A percentile compares a stretch with the other conserved stretches of the same genome.
These are phyloP conservation scores for Thuja plicata DNA, from an alignment of 83 land plant genomes.

Conservation along the genomic window DNA sequence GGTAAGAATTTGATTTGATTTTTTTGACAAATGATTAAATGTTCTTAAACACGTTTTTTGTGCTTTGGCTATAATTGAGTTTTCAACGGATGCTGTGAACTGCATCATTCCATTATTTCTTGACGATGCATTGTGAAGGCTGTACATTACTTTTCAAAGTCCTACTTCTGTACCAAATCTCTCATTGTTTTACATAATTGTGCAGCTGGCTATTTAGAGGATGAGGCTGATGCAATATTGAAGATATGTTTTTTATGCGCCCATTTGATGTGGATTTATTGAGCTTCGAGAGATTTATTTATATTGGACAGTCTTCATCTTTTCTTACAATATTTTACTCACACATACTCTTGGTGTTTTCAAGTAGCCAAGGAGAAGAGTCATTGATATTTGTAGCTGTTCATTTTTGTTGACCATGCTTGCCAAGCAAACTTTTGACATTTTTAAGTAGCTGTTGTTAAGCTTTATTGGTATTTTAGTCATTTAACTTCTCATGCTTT, in stretches of 20 bases:
- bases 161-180: not conserved
- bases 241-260: slow-evolving; percentile 6
- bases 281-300: not conserved
- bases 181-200: not conserved
- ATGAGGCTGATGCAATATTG: slow-evolving; percentile 4
- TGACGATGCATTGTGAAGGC: not conserved
- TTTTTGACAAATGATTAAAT: not conserved
- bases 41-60: not conserved
- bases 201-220: slow-evolving; percentile 6
- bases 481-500: not conserved
- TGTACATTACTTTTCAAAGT: not conserved
- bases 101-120: not conserved
- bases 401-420: not conserved
- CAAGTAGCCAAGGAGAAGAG: not conserved
- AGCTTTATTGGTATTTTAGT: not conserved
- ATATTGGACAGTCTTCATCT: not conserved
- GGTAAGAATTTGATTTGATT: not conserved
- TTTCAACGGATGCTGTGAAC: not conserved
- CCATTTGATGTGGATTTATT: not conserved
- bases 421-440: not conserved
- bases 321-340: not conserved
- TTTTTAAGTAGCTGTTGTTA: not conserved
- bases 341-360: not conserved
- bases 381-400: slow-evolving; percentile 1
- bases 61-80: not conserved